A percentile compares a stretch with the other conserved stretches of the same genome.
Evolutionary conservation across 805 yeast species (phyloP).

Genomic region (Starmerella stigmatis): DNA sequence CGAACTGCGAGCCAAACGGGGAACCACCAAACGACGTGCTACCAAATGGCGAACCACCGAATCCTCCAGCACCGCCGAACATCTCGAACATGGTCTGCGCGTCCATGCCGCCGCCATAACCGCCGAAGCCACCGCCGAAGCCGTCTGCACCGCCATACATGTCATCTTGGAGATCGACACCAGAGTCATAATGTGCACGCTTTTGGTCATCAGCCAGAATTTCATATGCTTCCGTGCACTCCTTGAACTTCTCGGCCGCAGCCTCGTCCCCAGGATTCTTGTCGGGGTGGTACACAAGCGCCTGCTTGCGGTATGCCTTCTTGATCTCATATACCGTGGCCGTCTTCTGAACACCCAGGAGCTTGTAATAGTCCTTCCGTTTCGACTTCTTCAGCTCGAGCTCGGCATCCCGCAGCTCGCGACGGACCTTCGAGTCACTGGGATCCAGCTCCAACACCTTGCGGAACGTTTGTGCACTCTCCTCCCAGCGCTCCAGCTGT

Average conservation of each 20-base stretch:
- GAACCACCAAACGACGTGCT: constrained; percentile 8
- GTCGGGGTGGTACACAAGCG: constrained; percentile 69
- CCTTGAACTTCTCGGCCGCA: constrained; percentile 92
- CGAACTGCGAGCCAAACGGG: constrained; percentile 2
- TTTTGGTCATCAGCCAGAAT: constrained; percentile 74
- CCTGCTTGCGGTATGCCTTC: constrained; percentile 65
- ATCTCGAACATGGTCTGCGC: constrained; percentile 33
- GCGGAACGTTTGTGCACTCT: constrained; percentile 32
- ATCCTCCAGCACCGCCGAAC: constrained; percentile 30
- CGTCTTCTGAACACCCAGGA: constrained; percentile 41
- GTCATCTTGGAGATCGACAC: constrained; percentile 52
- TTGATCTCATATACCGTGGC: constrained; percentile 52
- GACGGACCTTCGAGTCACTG: constrained; percentile 28
- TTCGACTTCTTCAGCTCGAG: constrained; percentile 33
- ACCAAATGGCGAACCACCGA: constrained; percentile 21
- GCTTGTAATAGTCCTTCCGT: constrained; percentile 49
- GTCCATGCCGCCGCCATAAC: constrained; percentile 39
- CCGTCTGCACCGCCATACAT: constrained; percentile 56
- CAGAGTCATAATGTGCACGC: constrained; percentile 79
- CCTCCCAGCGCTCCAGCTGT: constrained; percentile 35
- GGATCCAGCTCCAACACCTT: constrained; percentile 32
- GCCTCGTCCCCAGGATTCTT: constrained; percentile 54
- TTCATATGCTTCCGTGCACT: constrained; percentile 78
- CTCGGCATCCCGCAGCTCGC: constrained; percentile 35
- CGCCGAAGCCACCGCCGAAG: constrained; percentile 49